Base-by-base conservation (phyloP, 345 rosid species). In the Excoecaria agallocha region DNA sequence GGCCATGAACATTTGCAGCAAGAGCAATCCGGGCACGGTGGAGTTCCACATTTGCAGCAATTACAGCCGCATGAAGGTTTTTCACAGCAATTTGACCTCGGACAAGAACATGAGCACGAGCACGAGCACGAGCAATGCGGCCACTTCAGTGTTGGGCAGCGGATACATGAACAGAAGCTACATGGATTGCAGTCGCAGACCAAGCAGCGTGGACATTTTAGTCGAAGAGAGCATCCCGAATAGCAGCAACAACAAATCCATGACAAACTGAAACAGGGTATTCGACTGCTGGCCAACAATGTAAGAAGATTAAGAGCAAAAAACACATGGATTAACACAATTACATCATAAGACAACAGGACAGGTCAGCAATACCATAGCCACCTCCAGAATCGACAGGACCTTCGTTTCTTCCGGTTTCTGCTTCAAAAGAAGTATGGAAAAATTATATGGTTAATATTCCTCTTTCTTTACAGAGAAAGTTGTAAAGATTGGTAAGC, bases 371-470 rank as follows among this genome's bases (percentile, higher is more conserved):
- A 67, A 64, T 85, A 93, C 98, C 98, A 82, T 55, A 93, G 92
- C 98, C 93, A 87, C 73, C 89, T 88, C 97, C 94, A 92, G 74
- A 92, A 86, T 13, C 88, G 79, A 75, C 91, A 80, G 4, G 88
- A 74, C 81, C 84, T 84, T 78, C 87, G 81, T 25, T 78, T 86
- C 81, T 87, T 92, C 69, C 55, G 79, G 67, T 80, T 80, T 81
- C 96, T 94, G 87, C 77, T 78, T 41, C 49, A 20, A 48, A 64
- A 38, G 58, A 54, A 15, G 24, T 3, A 15, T 10, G 12, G n/a
- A 41, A 57, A 61, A 19, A 51, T 1, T 30, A 9, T 64, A 19
- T 43, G 67, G 49, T 60, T 54, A 25, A 45, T 22, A 58, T 69
- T 17, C 57, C 61, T 3, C 10, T 52, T 39, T 30, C 58, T 48